Evolutionary conservation across 345 rosid species (phyloP), one percentile per base, ranked within the genome.

Genomic region (Psidium friedrichsthalianum): DNA sequence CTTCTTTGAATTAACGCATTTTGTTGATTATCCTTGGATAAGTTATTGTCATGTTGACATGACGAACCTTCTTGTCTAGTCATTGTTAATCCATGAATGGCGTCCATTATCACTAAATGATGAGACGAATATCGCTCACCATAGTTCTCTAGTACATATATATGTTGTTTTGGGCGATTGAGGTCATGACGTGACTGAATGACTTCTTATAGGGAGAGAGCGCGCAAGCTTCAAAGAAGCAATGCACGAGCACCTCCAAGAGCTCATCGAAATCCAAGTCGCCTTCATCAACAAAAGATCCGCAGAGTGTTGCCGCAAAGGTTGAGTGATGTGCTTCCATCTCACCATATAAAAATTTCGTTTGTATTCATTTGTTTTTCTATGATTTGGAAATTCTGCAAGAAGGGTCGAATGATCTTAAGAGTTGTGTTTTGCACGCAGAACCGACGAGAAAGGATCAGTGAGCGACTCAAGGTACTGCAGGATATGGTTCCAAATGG

Each of bases 281-380:
- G 84, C 58, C 90, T 54, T 82, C 90, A 82, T 83, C 95, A 83
- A 86, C 95, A 9, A 97, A 94, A 88, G 98, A 94, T 84, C 98
- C 97, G 1, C 99, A 97, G 87, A 97, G 98, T 86, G 88, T 95
- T 86, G 98, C 99, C 51, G 99, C 99, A 82, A 97, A 95, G 98
- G 99, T 96, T 88, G 85, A 86, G 69, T 86, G 54, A 57, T 56
- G 78, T 69, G 78, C 44, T 69, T 69, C 78, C 78, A 42, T 24
- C 58, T 18, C 69, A 83, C 56, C 51, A 49, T 49, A 56, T 16
- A 69, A 32, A 24, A 64, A 8, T 69, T 69, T 69, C 78, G 47
- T 69, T 69, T 32, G 18, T 64, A 64, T 36, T 69, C 40, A 18
- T 32, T 29, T 8, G 44, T 69, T 69, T 69, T 69, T 32, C 22